Evolutionary conservation across 306 rosid genomes (phyloP).

Genomic region (Rosa multiflora): DNA sequence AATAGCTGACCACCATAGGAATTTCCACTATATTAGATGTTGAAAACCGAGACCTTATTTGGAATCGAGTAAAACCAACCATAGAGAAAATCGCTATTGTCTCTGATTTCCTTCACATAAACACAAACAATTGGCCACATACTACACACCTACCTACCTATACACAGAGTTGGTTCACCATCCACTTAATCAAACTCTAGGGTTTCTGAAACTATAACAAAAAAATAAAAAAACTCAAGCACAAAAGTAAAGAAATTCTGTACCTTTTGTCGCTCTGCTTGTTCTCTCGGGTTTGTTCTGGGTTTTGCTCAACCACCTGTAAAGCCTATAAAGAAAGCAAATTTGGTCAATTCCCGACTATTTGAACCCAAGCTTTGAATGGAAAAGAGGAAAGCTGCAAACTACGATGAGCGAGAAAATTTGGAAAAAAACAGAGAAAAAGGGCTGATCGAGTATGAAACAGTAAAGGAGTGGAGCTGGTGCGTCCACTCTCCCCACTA

Average conservation of each 20-base stretch:
- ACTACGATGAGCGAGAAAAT: background rate
- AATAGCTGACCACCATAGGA: no score
- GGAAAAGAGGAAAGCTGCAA: background rate
- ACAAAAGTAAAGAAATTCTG: background rate
- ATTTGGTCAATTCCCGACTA: background rate
- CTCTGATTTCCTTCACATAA: no score
- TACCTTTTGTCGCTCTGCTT: constrained; percentile 16
- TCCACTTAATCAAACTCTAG: no score
- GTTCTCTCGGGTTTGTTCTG: constrained; percentile 8
- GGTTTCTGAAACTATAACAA: no score
- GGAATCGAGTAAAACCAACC: no score
- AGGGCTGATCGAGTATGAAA: background rate
- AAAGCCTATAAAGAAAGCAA: constrained; percentile 22
- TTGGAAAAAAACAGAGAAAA: background rate
- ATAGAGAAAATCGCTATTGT: no score
- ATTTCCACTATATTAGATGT: no score
- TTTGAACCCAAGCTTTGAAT: background rate
- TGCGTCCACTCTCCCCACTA: constrained; percentile 3
- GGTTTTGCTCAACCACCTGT: constrained; percentile 7
- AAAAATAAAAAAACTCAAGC: background rate
- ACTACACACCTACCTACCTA: no score
- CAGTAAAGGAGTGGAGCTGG: constrained; percentile 3
- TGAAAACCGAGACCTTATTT: no score
- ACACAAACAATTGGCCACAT: no score
- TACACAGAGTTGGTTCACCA: no score